Percentiles rank a stretch among this genome's conserved stretches.
phyloP scores from a whole-genome alignment of 2,329 filamentous ascomycete species.

The Coleophoma crateriformis region DNA sequence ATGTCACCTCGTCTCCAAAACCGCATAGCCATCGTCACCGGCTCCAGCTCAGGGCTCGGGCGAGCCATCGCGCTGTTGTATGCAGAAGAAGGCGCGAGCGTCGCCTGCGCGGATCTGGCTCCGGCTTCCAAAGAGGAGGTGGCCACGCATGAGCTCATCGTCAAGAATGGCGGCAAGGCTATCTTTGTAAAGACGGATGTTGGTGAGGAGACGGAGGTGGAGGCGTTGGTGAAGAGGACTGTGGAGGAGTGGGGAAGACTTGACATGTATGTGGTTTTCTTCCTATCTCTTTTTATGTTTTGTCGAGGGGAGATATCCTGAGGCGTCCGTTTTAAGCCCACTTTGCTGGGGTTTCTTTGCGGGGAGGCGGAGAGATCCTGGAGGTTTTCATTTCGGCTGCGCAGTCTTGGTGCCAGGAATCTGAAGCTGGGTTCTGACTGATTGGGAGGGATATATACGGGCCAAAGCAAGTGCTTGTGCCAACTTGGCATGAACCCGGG shows the following conservation, averaged over 20 bases:
- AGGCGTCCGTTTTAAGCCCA: not conserved
- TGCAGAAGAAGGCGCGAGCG: slow-evolving; percentile 31
- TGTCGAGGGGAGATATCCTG: too few relatives aligned
- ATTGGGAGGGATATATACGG: too few relatives aligned
- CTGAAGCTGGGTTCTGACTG: too few relatives aligned
- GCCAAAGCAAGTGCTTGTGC: too few relatives aligned
- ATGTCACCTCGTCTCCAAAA: slow-evolving; percentile 19
- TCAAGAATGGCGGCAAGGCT: slow-evolving; percentile 24
- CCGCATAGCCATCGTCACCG: slow-evolving; percentile 38
- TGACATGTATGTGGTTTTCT: slow-evolving; percentile 4
- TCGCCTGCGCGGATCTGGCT: slow-evolving; percentile 36
- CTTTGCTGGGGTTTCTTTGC: not conserved
- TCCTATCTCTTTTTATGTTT: not conserved
- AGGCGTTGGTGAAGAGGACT: slow-evolving; percentile 29
- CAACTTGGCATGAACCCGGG: too few relatives aligned
- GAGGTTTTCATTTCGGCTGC: too few relatives aligned
- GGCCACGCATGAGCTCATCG: slow-evolving; percentile 33
- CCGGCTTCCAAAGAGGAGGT: slow-evolving; percentile 13
- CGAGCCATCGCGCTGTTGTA: slow-evolving; percentile 37
- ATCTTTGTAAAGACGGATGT: slow-evolving; percentile 40
- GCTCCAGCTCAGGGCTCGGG: slow-evolving; percentile 38
- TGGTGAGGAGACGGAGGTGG: slow-evolving; percentile 28
- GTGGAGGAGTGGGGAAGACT: slow-evolving; percentile 27
- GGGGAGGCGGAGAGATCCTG: not conserved
- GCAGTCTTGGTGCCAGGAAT: too few relatives aligned